These are phyloP conservation scores for Otatea glauca DNA, from an alignment of 176 grass and related monocot genomes.

Conservation along the genomic window DNA sequence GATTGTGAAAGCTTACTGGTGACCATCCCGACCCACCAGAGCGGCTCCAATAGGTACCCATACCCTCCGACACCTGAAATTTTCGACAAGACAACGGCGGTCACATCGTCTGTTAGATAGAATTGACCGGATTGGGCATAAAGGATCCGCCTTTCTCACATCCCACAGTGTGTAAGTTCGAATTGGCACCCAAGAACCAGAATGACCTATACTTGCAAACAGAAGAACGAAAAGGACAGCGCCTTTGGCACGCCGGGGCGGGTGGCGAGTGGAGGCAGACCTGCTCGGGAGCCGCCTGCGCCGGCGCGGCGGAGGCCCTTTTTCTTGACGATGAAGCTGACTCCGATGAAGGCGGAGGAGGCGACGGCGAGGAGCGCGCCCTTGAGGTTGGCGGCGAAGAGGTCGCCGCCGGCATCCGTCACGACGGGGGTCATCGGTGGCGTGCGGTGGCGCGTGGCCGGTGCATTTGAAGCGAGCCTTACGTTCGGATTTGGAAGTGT, in stretches of 20 bases:
- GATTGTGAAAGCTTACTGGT: slow-evolving; percentile 67
- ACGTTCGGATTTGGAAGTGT: background rate
- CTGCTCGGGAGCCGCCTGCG: slow-evolving; percentile 65
- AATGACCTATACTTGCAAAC: slow-evolving; percentile 38
- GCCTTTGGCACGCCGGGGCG: slow-evolving; percentile 12
- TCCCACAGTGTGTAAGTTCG: slow-evolving; percentile 15
- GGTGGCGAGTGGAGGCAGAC: slow-evolving; percentile 33
- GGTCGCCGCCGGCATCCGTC: slow-evolving; percentile 50
- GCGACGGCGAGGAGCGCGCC: slow-evolving; percentile 81
- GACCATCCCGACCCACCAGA: slow-evolving; percentile 97
- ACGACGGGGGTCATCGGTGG: slow-evolving; percentile 44
- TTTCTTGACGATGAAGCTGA: slow-evolving; percentile 99
- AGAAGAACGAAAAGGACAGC: slow-evolving; percentile 19
- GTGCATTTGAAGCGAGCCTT: slow-evolving; percentile 40
- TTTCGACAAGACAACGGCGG: slow-evolving; percentile 17
- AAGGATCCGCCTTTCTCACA: slow-evolving; percentile 21
- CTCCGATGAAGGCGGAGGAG: slow-evolving; percentile 93
- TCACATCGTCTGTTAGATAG: slow-evolving; percentile 18
- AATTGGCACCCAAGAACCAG: slow-evolving; percentile 31
- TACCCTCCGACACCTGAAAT: slow-evolving; percentile 80
- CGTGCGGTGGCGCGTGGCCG: slow-evolving; percentile 38
- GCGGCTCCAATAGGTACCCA: slow-evolving; percentile 88
- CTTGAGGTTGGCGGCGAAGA: slow-evolving; percentile 86
- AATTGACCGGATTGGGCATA: slow-evolving; percentile 29
- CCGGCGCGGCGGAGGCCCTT: slow-evolving; percentile 91